Evolutionary conservation across 2,329 filamentous ascomycete genomes (phyloP), one percentile per base, ranked within the genome.

Genomic region (Moelleriella libera): DNA sequence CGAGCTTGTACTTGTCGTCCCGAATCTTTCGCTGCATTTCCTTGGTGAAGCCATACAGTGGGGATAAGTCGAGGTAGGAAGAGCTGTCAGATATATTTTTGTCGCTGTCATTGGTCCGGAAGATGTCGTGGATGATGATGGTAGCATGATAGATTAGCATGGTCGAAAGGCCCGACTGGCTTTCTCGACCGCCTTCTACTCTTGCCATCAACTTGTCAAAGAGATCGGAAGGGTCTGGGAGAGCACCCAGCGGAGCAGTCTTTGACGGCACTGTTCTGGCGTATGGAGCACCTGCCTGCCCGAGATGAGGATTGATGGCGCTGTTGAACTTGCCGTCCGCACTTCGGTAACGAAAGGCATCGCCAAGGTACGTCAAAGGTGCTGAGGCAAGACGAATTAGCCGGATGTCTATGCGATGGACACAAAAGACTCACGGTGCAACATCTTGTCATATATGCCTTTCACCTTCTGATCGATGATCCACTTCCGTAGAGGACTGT

Each of bases 101-200:
- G 21, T 62, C 31, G 46, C 55, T 50, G 54, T 63, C 55, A 53
- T 65, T 51, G 41, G 59, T 59, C 40, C 65, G 60, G 53, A 72
- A 72, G 37, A 72, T 63, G 53, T 72, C 72, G 48, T 75, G 72
- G 28, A 73, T 75, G 48, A 75, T 71, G 45, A 75, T 68, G 3
- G 69, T 70, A 0, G 71, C 72, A 14, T 71, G 65, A 39, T 70
- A 71, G 49, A 74, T 68, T 7, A 74, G 57, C 52, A 70, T 63
- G 30, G 60, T 65, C 0, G 70, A 74, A 44, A 75, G 54, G 2
- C 66, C 68, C 31, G 65, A 67, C 2, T 63, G 59, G 48, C 71
- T 68, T 30, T 64, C 57, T 30, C 51, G 53, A 1, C 46, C 32
- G 30, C 39, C 47, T 6, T 54, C 54, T 8, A 55, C 52, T 45